Evolutionary conservation across 1,284 basidiomycete species (phyloP).

Genomic region (Ganoderma lingzhi): DNA sequence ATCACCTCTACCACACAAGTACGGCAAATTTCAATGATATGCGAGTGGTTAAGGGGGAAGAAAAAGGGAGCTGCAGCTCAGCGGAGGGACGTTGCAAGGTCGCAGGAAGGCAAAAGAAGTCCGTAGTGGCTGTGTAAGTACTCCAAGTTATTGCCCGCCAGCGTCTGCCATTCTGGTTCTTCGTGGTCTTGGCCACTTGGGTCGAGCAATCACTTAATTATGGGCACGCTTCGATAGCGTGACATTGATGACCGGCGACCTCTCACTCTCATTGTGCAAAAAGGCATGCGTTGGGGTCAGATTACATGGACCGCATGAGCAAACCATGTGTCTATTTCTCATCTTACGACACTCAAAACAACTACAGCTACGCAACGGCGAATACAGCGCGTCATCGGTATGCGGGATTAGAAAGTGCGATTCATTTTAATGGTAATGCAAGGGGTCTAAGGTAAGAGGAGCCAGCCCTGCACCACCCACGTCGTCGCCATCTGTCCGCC

Average conservation of each 20-base stretch:
- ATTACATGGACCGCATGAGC: slow-evolving; percentile 9
- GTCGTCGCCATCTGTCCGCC: slow-evolving; percentile 13
- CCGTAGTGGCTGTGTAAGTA: background rate
- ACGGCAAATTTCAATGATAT: background rate
- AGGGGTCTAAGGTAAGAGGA: slow-evolving; percentile 33
- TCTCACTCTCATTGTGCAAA: no score
- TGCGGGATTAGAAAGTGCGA: slow-evolving; percentile 28
- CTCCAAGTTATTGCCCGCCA: no score
- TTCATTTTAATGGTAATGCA: slow-evolving; percentile 36
- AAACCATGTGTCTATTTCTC: slow-evolving; percentile 23
- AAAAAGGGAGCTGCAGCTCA: background rate
- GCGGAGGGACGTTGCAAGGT: background rate
- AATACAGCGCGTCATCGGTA: background rate
- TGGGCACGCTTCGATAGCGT: no score
- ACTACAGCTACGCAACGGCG: slow-evolving; percentile 7
- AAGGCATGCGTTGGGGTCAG: no score
- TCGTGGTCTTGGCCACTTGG: no score
- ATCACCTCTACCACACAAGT: background rate
- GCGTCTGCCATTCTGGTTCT: no score
- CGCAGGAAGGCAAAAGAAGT: background rate
- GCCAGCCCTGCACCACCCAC: slow-evolving; percentile 35
- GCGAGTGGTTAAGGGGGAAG: background rate
- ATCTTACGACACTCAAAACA: slow-evolving; percentile 18
- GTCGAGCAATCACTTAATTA: no score
- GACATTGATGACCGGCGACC: no score